Conservation (phyloP, 139 green algal species). For the Yamagishiella unicocca region DNA sequence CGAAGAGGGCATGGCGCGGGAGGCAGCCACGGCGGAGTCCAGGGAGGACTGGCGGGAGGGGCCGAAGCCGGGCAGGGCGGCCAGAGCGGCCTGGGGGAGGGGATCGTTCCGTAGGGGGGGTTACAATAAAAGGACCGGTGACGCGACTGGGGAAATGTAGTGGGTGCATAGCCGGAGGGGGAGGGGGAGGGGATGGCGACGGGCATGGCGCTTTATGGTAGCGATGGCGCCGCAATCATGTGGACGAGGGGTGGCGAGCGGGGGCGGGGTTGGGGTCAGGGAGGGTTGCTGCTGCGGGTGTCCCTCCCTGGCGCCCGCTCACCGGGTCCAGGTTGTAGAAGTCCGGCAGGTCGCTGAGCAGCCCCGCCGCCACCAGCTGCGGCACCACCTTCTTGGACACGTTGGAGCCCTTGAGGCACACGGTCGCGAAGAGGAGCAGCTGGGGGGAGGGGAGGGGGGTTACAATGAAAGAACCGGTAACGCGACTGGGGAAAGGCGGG, state of each 20-base stretch:
- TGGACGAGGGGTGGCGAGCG: neutral
- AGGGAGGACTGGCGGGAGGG: constrained; percentile 2
- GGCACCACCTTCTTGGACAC: constrained; percentile 12
- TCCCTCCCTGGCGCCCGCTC: too few species aligned
- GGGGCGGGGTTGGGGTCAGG: neutral
- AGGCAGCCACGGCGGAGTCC: constrained; percentile 13
- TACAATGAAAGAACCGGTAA: too few species aligned
- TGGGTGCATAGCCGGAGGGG: too few species aligned
- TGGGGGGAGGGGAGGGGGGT: too few species aligned
- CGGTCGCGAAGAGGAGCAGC: constrained; percentile 59
- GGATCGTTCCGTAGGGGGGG: too few species aligned
- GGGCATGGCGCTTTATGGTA: neutral
- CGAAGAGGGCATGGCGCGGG: neutral
- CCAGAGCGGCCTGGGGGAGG: neutral
- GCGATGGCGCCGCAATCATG: neutral
- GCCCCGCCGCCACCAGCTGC: constrained; percentile 40
- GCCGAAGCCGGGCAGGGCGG: constrained; percentile 48
- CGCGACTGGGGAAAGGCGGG: neutral
- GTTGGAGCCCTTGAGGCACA: constrained; percentile 38
- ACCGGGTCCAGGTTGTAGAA: constrained; percentile 40
- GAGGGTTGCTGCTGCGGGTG: too few species aligned
- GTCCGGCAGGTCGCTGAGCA: constrained; percentile 12
- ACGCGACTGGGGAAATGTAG: too few species aligned
- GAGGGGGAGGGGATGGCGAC: too few species aligned
- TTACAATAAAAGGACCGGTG: too few species aligned